These are phyloP conservation scores for Chernovozyma aurita DNA, from an alignment of 1,139 yeast species.

Conservation along the genomic window DNA sequence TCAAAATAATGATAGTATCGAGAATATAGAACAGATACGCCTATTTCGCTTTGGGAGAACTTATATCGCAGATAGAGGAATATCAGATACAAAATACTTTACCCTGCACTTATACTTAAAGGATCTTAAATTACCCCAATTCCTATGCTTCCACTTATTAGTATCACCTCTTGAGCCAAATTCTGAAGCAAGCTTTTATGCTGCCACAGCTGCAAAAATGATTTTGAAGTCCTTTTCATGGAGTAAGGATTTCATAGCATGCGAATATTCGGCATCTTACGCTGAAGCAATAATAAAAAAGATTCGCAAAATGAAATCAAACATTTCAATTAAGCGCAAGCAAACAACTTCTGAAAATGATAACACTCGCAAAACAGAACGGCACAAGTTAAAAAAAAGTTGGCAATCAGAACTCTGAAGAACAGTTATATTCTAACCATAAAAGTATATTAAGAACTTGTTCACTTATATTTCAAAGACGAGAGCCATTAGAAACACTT, in stretches of 20 bases:
- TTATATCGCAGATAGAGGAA: conserved; percentile 8
- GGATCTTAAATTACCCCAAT: conserved; percentile 3
- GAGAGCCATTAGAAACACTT: no score
- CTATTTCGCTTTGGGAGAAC: conserved; percentile 6
- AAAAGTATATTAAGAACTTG: no score
- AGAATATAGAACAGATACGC: conserved; percentile 5
- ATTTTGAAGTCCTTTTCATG: conserved; percentile 5
- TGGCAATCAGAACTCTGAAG: no score
- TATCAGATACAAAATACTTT: conserved; percentile 6
- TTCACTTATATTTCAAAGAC: no score
- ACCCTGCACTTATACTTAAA: conserved; percentile 5
- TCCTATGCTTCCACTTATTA: conserved; percentile 4
- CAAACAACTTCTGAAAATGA: no score
- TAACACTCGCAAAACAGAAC: no score
- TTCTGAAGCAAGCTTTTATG: neutral
- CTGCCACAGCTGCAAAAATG: conserved; percentile 2
- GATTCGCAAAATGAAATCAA: conserved; percentile 4
- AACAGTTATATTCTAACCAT: no score
- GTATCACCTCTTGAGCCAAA: conserved; percentile 1
- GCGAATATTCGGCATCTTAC: neutral
- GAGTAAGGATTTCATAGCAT: conserved; percentile 1
- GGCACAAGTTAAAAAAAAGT: no score
- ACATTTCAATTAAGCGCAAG: no score
- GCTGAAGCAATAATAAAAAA: conserved; percentile 3
- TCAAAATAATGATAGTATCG: conserved; percentile 2